phyloP scores from a whole-genome alignment of 495 filamentous ascomycete genomes.

The Margaritispora aquatica region DNA sequence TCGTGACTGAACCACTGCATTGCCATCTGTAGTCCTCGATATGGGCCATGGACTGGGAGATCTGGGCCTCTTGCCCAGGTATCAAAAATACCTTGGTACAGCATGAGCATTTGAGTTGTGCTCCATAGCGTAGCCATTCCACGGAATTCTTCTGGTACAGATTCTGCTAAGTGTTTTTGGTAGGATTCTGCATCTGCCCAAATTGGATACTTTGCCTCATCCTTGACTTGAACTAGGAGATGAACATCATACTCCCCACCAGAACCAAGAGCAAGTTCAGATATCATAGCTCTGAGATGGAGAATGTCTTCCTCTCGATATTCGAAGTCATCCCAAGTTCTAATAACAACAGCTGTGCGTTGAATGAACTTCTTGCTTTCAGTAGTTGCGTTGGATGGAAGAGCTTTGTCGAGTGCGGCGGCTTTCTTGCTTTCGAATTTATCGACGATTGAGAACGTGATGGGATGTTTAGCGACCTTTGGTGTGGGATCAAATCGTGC shows the following conservation, averaged over 20 bases:
- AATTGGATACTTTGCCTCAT: slow-evolving; percentile 50
- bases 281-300: slow-evolving; percentile 66
- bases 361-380: slow-evolving; percentile 30
- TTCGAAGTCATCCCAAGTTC: slow-evolving; percentile 64
- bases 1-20: slow-evolving; percentile 86
- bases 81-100: slow-evolving; percentile 79
- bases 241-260: slow-evolving; percentile 80
- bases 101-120: slow-evolving; percentile 79
- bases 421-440: not conserved
- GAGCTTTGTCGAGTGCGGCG: not conserved
- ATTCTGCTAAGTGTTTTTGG: slow-evolving; percentile 50
- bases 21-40: slow-evolving; percentile 87
- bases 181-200: slow-evolving; percentile 57
- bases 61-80: slow-evolving; percentile 55
- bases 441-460: slow-evolving; percentile 1
- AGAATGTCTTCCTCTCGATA: slow-evolving; percentile 66
- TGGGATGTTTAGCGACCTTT: not conserved
- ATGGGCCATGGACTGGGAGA: slow-evolving; percentile 83
- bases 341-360: slow-evolving; percentile 68
- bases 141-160: slow-evolving; percentile 78
- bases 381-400: slow-evolving; percentile 13
- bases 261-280: slow-evolving; percentile 67
- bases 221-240: slow-evolving; percentile 72
- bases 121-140: slow-evolving; percentile 90
- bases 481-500: slow-evolving; percentile 49